These are phyloP conservation scores for Gastrolobium villosum DNA, from an alignment of 306 rosid species.

Conservation along the genomic window DNA sequence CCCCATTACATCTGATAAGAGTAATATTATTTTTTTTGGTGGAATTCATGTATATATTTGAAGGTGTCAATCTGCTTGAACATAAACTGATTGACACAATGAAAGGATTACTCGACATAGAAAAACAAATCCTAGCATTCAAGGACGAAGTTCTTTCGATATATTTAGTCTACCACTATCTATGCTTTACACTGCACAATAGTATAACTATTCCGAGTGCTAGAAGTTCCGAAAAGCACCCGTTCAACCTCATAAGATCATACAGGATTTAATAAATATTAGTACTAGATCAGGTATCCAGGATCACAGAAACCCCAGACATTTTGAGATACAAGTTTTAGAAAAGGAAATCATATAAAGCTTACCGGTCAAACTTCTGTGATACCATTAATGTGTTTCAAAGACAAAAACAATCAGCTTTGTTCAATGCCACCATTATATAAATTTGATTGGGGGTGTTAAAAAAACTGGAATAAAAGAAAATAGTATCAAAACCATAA, in stretches of 20 bases:
- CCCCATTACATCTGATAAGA: conserved; percentile 5
- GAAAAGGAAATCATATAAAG: conserved; percentile 7
- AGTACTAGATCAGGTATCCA: conserved; percentile 13
- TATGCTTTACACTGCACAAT: conserved; percentile 21
- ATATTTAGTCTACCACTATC: background rate
- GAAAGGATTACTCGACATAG: conserved; percentile 20
- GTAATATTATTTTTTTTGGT: background rate
- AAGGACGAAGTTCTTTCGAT: background rate
- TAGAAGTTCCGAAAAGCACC: conserved; percentile 23
- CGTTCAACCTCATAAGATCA: conserved; percentile 19
- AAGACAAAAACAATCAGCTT: conserved; percentile 8
- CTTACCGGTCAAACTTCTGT: conserved; percentile 13
- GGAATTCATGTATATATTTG: conserved; percentile 29
- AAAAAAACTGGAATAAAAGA: background rate
- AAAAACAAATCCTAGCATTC: conserved; percentile 37
- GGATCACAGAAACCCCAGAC: conserved; percentile 26
- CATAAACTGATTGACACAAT: conserved; percentile 6
- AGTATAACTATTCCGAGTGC: conserved; percentile 30
- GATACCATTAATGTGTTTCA: conserved; percentile 24
- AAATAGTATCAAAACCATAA: conserved; percentile 18
- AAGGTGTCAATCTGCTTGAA: conserved; percentile 26
- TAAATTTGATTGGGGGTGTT: background rate
- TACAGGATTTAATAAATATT: background rate
- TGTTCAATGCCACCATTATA: background rate
- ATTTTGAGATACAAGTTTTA: conserved; percentile 21